Evolutionary conservation across 2,329 filamentous ascomycete species (phyloP).

Genomic region (Aulographum hederae): DNA sequence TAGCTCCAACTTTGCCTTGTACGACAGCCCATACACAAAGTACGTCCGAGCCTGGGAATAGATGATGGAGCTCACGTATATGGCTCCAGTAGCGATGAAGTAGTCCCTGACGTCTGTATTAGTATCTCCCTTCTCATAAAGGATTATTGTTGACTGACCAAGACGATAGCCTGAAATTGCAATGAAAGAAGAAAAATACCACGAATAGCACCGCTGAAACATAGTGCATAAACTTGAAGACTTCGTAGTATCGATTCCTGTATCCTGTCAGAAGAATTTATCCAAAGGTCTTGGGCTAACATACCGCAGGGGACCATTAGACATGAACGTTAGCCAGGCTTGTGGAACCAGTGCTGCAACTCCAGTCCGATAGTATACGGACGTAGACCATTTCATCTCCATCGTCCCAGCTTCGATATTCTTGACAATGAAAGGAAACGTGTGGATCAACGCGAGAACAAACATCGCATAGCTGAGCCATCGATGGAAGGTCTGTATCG

Average conservation of each 20-base stretch:
- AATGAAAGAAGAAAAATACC: conserved; percentile 43
- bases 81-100: conserved; percentile 35
- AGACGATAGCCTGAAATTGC: conserved; percentile 34
- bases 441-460: conserved; percentile 36
- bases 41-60: conserved; percentile 28
- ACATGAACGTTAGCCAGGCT: conserved; percentile 36
- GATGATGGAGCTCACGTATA: conserved; percentile 31
- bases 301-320: conserved; percentile 31
- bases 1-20: conserved; percentile 22
- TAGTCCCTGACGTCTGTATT: conserved; percentile 43
- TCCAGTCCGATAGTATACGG: conserved; percentile 35
- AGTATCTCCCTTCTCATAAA: neutral
- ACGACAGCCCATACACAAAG: conserved; percentile 30
- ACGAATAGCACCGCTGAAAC: conserved; percentile 34
- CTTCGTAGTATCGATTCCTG: conserved; percentile 40
- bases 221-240: conserved; percentile 41
- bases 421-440: conserved; percentile 40
- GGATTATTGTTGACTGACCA: conserved; percentile 19
- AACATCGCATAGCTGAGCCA: conserved; percentile 32
- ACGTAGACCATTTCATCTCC: conserved; percentile 24
- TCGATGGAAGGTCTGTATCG: no score
- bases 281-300: conserved; percentile 3
- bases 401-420: conserved; percentile 31
- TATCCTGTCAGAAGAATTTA: no score
- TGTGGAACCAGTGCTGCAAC: conserved; percentile 35